Evolutionary conservation across 768 basidiomycete species (phyloP), one percentile per base, ranked within the genome.

Genomic region (Neoboletus subvelutipes): DNA sequence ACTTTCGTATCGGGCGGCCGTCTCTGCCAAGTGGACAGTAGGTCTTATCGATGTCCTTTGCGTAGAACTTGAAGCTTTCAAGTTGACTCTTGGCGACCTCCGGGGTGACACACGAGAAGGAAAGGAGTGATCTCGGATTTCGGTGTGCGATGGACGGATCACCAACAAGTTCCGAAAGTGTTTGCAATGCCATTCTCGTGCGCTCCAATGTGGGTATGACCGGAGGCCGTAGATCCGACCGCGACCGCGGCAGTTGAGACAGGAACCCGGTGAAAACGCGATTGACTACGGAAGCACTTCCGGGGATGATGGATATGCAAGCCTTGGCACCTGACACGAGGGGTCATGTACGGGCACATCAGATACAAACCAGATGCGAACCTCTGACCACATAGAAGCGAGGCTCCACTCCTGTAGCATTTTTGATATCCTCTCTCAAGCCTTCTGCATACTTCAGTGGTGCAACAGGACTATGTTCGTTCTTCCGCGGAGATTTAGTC

Each of bases 191-290:
- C 4, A 62, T 63, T 46, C 71, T 67, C 80, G 89, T 85, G 24
- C 84, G 80, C 28, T 84, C 80, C 22, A 64, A 55, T 5, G 73
- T 67, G 2, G 76, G 56, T 1, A 73, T 60, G 20, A 65, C 48
- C 6, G 77, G 77, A 5, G 72, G 72, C 0, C 65, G 46, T n/a
- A 82, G 71, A 50, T 83, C 80, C 40, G 85, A 83, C 20, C 78
- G 72, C 13, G 73, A 67, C 26, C 66, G 78, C 10, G 85, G 80
- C 36, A 83, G 78, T 17, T 82, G 79, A 15, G 75, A 71, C 11
- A 91, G 68, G 67, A 91, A 92, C 64, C 82, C 83, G 51, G 74
- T 61, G 60, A 87, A 82, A 5, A 82, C 81, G 60, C 84, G 83
- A 65, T 88, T 87, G 15, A 83, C 80, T 42, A 86, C 79, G 34